Percentiles rank a stretch among this genome's conserved stretches.
Evolutionary conservation across 1,284 basidiomycete genomes (phyloP).

Genomic region (Sanguinoderma infundibulare): DNA sequence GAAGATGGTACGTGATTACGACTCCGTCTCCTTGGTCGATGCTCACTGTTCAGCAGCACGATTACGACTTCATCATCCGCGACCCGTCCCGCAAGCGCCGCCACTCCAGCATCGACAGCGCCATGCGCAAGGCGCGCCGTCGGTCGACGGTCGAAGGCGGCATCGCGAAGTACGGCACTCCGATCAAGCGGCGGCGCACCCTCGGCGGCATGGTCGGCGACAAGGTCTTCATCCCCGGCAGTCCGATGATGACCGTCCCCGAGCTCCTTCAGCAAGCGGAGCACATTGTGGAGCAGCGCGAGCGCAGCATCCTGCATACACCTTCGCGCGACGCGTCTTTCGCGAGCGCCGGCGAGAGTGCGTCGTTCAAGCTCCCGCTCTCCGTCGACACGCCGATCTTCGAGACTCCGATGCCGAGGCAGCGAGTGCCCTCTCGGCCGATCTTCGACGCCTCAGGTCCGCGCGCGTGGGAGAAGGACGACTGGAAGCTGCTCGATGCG

Average conservation of each 20-base stretch:
- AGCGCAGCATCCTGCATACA: slow-evolving; percentile 18
- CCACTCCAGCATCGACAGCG: slow-evolving; percentile 38
- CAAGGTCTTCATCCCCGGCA: slow-evolving; percentile 57
- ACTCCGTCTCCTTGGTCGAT: neutral
- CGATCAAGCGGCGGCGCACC: slow-evolving; percentile 38
- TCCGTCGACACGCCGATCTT: slow-evolving; percentile 13
- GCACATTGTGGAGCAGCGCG: slow-evolving; percentile 44
- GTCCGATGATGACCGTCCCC: slow-evolving; percentile 54
- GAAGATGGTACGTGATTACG: slow-evolving; percentile 61
- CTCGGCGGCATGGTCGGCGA: slow-evolving; percentile 54
- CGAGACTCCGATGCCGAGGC: slow-evolving; percentile 22
- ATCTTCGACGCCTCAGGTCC: slow-evolving; percentile 19
- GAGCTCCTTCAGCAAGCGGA: slow-evolving; percentile 66
- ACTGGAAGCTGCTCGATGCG: slow-evolving; percentile 75
- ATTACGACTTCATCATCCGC: slow-evolving; percentile 80
- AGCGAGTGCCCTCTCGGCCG: slow-evolving; percentile 14
- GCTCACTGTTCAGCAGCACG: slow-evolving; percentile 54
- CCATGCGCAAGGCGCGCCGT: slow-evolving; percentile 41
- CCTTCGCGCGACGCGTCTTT: slow-evolving; percentile 13
- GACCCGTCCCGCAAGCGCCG: slow-evolving; percentile 29
- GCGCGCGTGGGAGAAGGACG: slow-evolving; percentile 66
- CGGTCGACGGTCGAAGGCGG: slow-evolving; percentile 40
- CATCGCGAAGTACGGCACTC: slow-evolving; percentile 38
- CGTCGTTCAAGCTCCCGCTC: slow-evolving; percentile 15
- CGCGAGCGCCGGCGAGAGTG: slow-evolving; percentile 2